phyloP scores from a whole-genome alignment of 108 stramenopile genomes.

The Fragilariopsis cylindrus region DNA sequence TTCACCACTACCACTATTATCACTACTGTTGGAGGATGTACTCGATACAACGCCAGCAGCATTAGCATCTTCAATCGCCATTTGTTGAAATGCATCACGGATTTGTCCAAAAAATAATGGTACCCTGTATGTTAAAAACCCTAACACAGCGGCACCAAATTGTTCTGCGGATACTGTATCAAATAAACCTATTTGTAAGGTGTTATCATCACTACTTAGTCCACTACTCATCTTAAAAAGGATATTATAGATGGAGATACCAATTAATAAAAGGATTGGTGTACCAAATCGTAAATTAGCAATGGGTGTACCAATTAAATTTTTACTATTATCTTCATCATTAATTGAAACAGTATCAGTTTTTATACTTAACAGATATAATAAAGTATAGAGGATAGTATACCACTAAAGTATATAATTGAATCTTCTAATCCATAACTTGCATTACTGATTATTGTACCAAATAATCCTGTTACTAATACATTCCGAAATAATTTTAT shows the following conservation, averaged over 20 bases:
- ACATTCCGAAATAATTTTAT: slow-evolving; percentile 51
- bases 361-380: slow-evolving; percentile 74
- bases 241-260: slow-evolving; percentile 63
- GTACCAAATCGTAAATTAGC: slow-evolving; percentile 72
- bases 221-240: slow-evolving; percentile 45
- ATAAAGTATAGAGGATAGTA: slow-evolving; percentile 65
- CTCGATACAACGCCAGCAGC: no score
- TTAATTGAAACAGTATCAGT: slow-evolving; percentile 65
- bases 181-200: slow-evolving; percentile 30
- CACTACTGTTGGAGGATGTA: not conserved
- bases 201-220: slow-evolving; percentile 20
- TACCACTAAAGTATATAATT: slow-evolving; percentile 64
- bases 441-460: slow-evolving; percentile 51
- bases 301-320: slow-evolving; percentile 56
- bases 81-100: slow-evolving; percentile 49
- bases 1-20: not conserved
- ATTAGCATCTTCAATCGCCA: not conserved
- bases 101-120: slow-evolving; percentile 77
- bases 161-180: slow-evolving; percentile 66
- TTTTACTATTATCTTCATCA: not conserved
- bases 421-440: slow-evolving; percentile 59
- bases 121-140: slow-evolving; percentile 83
- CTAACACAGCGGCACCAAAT: slow-evolving; percentile 75
- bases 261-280: slow-evolving; percentile 65
- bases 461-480: slow-evolving; percentile 56